Percentiles rank a stretch among this genome's conserved stretches.
Evolutionary conservation across 2,329 filamentous ascomycete genomes (phyloP).

Genomic region (Colletotrichum kahawae): DNA sequence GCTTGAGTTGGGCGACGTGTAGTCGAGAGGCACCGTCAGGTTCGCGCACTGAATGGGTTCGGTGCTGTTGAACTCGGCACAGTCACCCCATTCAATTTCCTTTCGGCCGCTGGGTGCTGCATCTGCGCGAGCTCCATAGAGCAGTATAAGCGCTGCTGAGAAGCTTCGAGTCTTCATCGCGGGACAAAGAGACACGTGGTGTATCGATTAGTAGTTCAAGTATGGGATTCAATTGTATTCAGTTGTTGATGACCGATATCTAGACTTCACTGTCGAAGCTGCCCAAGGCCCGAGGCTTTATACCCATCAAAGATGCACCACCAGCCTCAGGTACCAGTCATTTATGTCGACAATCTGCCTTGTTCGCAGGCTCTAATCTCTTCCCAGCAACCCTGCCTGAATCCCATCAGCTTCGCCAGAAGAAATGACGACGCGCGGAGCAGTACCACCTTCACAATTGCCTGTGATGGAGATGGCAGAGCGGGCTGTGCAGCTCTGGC

Average conservation of each 20-base stretch:
- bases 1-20: slow-evolving; percentile 30
- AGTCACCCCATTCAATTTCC: background rate
- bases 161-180: background rate
- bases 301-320: background rate
- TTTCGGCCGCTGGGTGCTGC: background rate
- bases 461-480: rapidly evolving
- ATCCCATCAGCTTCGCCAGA: background rate
- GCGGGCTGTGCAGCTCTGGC: background rate
- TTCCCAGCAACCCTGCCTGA: background rate
- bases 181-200: background rate
- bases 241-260: background rate
- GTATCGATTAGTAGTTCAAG: rapidly evolving
- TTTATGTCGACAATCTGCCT: background rate
- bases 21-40: slow-evolving; percentile 45
- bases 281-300: background rate
- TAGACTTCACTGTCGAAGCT: rapidly evolving
- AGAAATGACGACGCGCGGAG: background rate
- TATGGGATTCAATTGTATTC: rapidly evolving
- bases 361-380: background rate
- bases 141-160: rapidly evolving
- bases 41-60: slow-evolving; percentile 36
- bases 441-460: rapidly evolving
- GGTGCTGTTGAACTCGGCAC: background rate
- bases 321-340: background rate
- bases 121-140: background rate